phyloP scores from a whole-genome alignment of 768 basidiomycete genomes.

The Rhizopogon sp. region DNA sequence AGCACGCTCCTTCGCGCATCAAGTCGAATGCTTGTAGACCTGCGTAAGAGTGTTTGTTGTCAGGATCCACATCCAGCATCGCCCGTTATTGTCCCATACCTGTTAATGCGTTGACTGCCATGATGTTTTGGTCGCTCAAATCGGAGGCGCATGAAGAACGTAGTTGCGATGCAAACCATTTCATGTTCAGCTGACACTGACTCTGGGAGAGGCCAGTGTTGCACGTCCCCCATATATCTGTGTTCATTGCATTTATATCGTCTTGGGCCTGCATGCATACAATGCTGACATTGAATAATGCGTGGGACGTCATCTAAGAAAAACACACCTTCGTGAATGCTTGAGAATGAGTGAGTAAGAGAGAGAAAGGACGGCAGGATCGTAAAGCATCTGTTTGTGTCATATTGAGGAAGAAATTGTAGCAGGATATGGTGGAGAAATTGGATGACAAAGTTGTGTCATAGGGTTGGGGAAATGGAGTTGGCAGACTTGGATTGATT shows the following conservation, averaged over 20 bases:
- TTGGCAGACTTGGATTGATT: constrained; percentile 47
- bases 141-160: constrained; percentile 52
- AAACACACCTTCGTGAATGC: constrained; percentile 50
- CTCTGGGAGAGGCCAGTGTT: constrained; percentile 45
- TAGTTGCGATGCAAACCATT: constrained; percentile 49
- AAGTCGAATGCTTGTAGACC: constrained; percentile 61
- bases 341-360: constrained; percentile 52
- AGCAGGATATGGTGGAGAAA: constrained; percentile 62
- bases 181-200: constrained; percentile 67
- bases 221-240: constrained; percentile 76
- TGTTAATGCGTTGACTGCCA: constrained; percentile 49
- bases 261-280: constrained; percentile 50
- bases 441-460: constrained; percentile 59
- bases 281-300: constrained; percentile 2
- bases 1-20: constrained; percentile 60
- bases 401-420: constrained; percentile 74
- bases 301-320: background rate
- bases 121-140: constrained; percentile 42
- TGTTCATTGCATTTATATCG: constrained; percentile 59
- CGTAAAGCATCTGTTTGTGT: constrained; percentile 55
- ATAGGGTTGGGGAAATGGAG: constrained; percentile 75
- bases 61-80: background rate
- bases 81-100: constrained; percentile 34
- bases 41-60: constrained; percentile 13
- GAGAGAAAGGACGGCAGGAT: constrained; percentile 72